Percentiles rank a stretch among this genome's conserved stretches.
These are phyloP conservation scores for Fusarium sp. DNA, from an alignment of 2,329 filamentous ascomycete species.

Conservation along the genomic window DNA sequence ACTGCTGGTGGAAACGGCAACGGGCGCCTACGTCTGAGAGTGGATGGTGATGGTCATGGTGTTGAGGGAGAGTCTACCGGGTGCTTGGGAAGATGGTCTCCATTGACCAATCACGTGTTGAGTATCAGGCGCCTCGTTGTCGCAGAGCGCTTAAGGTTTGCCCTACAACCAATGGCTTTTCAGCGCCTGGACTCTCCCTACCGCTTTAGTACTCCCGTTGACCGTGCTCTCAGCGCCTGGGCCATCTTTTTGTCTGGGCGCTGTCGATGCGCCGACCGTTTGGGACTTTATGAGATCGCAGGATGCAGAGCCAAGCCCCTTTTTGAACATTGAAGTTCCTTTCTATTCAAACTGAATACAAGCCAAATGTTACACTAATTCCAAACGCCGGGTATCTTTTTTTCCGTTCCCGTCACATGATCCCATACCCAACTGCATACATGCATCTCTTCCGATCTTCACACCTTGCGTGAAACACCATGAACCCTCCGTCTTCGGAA, in stretches of 20 bases:
- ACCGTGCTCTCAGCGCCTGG: background rate
- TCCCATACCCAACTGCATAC: conserved; percentile 47
- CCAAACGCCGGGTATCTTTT: conserved; percentile 4
- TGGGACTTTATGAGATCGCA: background rate
- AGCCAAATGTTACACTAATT: background rate
- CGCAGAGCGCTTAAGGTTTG: conserved; percentile 23
- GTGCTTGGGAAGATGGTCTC: conserved; percentile 7
- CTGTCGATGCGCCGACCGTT: background rate
- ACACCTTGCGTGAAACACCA: conserved; percentile 55
- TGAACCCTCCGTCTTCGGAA: conserved; percentile 44
- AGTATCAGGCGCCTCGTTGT: conserved; percentile 11
- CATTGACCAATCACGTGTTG: conserved; percentile 17
- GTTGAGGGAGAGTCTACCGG: conserved; percentile 8
- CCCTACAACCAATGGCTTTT: background rate
- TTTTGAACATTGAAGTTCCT: background rate
- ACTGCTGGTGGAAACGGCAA: conserved; percentile 5
- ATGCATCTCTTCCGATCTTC: conserved; percentile 49
- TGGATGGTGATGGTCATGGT: conserved; percentile 16
- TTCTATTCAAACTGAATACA: background rate
- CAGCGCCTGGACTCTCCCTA: background rate
- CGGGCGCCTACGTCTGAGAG: conserved; percentile 31
- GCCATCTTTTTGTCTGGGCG: background rate
- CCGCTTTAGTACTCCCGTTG: background rate
- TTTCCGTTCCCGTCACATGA: conserved; percentile 12
- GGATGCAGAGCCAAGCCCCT: background rate